phyloP scores from a whole-genome alignment of 1,139 yeast genomes.

The Pneumocystis wakefieldiae region DNA sequence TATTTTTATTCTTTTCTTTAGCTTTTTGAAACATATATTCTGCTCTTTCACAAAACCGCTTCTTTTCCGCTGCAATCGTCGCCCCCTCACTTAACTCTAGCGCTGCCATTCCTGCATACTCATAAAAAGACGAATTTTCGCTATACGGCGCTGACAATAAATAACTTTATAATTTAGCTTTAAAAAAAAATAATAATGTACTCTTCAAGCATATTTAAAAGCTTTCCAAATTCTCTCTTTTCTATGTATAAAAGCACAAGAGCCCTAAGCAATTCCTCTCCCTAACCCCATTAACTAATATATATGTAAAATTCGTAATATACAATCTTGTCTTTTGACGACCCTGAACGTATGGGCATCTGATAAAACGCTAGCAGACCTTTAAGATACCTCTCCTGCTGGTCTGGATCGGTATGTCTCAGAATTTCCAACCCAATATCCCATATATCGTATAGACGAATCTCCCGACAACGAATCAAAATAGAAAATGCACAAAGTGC shows the following conservation, averaged over 20 bases:
- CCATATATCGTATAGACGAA: constrained; percentile 7
- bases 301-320: background rate
- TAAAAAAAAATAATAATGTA: constrained; percentile 1
- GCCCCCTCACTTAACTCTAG: background rate
- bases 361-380: constrained; percentile 8
- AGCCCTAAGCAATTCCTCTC: constrained; percentile 4
- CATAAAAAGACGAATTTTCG: background rate
- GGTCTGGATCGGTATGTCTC: constrained; percentile 1
- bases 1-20: background rate
- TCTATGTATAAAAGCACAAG: constrained; percentile 1
- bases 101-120: background rate
- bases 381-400: constrained; percentile 1
- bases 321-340: background rate
- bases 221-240: constrained; percentile 1
- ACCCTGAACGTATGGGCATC: background rate
- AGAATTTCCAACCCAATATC: constrained; percentile 11
- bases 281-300: background rate
- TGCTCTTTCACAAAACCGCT: background rate
- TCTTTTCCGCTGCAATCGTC: background rate
- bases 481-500: constrained; percentile 7
- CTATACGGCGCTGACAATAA: background rate
- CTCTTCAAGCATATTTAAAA: constrained; percentile 3
- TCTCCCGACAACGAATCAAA: constrained; percentile 5
- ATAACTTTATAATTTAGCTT: background rate
- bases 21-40: background rate